Percentiles rank a stretch among this genome's conserved stretches.
These are phyloP conservation scores for Nannizzia gypsea DNA, from an alignment of 2,329 filamentous ascomycete genomes.

Conservation along the genomic window DNA sequence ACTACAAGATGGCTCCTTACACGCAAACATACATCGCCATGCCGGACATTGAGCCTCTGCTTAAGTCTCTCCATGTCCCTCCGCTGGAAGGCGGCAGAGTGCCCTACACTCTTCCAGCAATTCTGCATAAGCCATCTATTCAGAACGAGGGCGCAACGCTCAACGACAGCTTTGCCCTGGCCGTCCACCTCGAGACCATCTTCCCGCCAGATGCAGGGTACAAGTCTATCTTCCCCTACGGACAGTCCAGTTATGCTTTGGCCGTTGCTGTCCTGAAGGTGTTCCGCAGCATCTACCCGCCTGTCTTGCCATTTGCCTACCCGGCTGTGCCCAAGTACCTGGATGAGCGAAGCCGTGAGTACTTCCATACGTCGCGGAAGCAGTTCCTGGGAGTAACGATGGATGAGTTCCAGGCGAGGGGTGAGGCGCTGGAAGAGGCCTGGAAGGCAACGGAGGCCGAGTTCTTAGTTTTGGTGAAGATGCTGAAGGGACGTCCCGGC, in stretches of 20 bases:
- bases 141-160: conserved; percentile 5
- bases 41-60: conserved; percentile 29
- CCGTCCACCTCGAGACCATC: conserved; percentile 28
- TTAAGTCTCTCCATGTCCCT: conserved; percentile 18
- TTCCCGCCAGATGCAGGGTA: conserved; percentile 26
- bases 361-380: conserved; percentile 29
- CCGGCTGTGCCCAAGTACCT: conserved; percentile 28
- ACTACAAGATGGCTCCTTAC: conserved; percentile 32
- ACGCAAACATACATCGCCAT: conserved; percentile 31
- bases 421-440: conserved; percentile 7
- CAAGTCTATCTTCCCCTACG: conserved; percentile 23
- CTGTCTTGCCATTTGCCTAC: conserved; percentile 21
- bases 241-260: conserved; percentile 20
- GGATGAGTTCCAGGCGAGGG: conserved; percentile 22
- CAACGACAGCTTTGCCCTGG: conserved; percentile 28
- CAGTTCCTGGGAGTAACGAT: conserved; percentile 21
- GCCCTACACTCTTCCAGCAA: conserved; percentile 30
- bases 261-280: conserved; percentile 20
- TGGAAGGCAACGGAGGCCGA: conserved; percentile 19
- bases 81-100: conserved; percentile 4
- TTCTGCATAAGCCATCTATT: conserved; percentile 26
- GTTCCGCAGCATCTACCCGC: conserved; percentile 3
- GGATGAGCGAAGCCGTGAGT: conserved; percentile 23
- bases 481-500: conserved; percentile 16
- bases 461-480: conserved; percentile 19